phyloP scores from a whole-genome alignment of 768 basidiomycete genomes.

The Naganishia onofrii region DNA sequence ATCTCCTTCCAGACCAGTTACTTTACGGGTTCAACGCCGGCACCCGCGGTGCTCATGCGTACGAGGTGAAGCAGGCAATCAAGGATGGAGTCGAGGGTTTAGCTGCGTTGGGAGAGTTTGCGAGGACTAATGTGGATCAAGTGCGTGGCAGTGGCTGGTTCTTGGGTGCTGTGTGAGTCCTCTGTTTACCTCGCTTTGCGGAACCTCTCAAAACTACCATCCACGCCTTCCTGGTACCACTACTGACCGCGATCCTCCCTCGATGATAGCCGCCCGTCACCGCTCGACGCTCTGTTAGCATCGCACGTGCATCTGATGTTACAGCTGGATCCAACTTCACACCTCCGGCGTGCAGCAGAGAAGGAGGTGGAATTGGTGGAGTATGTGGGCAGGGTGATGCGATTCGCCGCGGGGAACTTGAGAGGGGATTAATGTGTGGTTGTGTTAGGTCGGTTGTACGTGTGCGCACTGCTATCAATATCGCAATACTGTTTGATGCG shows the following conservation, averaged over 20 bases:
- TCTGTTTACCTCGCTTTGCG: not conserved
- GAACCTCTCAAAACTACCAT: no score
- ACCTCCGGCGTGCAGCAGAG: constrained; percentile 23
- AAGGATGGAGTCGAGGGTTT: constrained; percentile 31
- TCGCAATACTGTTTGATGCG: no score
- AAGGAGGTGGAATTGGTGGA: constrained; percentile 16
- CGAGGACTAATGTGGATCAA: constrained; percentile 17
- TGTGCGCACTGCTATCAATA: no score
- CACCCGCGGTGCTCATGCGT: not conserved
- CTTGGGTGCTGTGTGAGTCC: constrained; percentile 28
- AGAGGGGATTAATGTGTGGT: not conserved
- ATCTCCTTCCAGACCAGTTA: constrained; percentile 15
- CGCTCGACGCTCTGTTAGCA: constrained; percentile 31
- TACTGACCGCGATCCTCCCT: no score
- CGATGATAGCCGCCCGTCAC: constrained; percentile 29
- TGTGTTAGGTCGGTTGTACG: no score
- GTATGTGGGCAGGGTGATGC: constrained; percentile 29
- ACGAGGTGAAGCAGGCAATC: constrained; percentile 17
- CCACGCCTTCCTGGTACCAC: no score
- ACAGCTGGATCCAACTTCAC: constrained; percentile 16
- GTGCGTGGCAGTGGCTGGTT: constrained; percentile 22
- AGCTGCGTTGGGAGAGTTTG: constrained; percentile 9
- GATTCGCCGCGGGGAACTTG: constrained; percentile 11
- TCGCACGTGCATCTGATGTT: constrained; percentile 31
- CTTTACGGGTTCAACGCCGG: constrained; percentile 12